Base-by-base conservation (phyloP, 1,284 basidiomycete species). In the Puccinia horiana region DNA sequence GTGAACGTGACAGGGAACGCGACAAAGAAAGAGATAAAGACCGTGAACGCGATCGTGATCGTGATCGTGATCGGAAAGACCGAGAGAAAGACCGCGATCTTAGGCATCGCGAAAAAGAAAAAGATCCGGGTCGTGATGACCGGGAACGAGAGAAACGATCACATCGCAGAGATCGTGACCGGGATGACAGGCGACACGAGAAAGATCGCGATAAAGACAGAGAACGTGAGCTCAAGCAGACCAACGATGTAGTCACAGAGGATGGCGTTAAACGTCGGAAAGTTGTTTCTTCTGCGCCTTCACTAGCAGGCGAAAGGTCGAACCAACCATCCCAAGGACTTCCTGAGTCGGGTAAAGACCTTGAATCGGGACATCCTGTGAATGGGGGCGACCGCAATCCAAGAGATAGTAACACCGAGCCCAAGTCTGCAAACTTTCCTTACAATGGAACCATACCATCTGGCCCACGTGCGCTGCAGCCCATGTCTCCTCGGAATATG, bases 1-100 rank as follows among this genome's bases (percentile, higher is more conserved):
- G 82, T 2, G 84, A 84, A 5, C 76, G 85, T 26, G 86, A 86
- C 12, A 84, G 84, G n/a, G 85, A 85, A 9, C 70, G 85, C 26
- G 86, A 86, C 12, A 84, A 84, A n/a, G 85, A 85, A 14, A 77
- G 84, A 16, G 86, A 86, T 26, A 83, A 82, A 49, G 84, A 85
- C 44, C 26, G 74, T 35, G 73, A 82, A 76, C 74, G 79, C 44
- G 65, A 65, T 56, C 42, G 83, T 40, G 73, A 67, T 23, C 56
- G 83, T 5, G 69, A 81, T 20, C 67, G 78, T 18, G 78, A 81
- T 73, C 54, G 78, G 26, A 81, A 81, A 58, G 69, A 70, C 40
- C 67, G 65, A n/a, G 77, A 80, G 35, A 72, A 76, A 65, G 75
- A 77, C 20, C 56, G 76, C 4, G 76, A 77, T 44, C 61, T 49